Evolutionary conservation across 257 asterid species (phyloP), one percentile per base, ranked within the genome.

Genomic region (Salvia splendens): DNA sequence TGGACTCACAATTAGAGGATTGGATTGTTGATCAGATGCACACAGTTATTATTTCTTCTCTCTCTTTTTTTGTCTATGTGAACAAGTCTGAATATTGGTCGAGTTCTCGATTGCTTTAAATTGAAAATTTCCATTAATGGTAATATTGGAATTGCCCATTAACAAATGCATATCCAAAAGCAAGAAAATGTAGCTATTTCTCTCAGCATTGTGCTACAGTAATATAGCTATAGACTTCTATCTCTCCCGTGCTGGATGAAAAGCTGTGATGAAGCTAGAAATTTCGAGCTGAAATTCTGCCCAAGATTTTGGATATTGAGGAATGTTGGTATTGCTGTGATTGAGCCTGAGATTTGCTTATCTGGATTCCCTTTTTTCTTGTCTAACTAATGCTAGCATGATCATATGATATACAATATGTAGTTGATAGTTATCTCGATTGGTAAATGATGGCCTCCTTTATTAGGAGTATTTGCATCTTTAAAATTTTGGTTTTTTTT

Each of bases 1-100:
- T 24, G 30, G 30, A 24, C 30, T 24, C 30, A 24, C 30, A 24
- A 24, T 24, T 24, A 24, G 30, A 91, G 87, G 87, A 83, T 61
- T 94, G 97, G 97, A 80, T 94, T 83, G 91, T 94, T 43, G 95
- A 87, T 79, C 96, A 94, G 84, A 94, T 94, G 99, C 87, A 85
- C 76, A 79, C 54, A 11, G 99, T 88, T 79, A 78, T 61, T 45
- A 41, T 30, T 57, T 58, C 52, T 35, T 52, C 69, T 4, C 30
- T 24, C 30, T 24, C 24, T 20, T 1, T 24, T 46, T n/a, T 15
- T 17, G 12, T 36, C 61, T 52, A 3, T 10, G 9, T 62, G 1
- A 5, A 32, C 5, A 49, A 35, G 7, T 33, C 16, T 36, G 60
- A 35, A 35, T 51, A 28, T 16, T 60, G 49, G 16, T 60, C 15